Evolutionary conservation across 148 eudicot species (phyloP), one percentile per base, ranked within the genome.

Genomic region (Rhododendron simsii): DNA sequence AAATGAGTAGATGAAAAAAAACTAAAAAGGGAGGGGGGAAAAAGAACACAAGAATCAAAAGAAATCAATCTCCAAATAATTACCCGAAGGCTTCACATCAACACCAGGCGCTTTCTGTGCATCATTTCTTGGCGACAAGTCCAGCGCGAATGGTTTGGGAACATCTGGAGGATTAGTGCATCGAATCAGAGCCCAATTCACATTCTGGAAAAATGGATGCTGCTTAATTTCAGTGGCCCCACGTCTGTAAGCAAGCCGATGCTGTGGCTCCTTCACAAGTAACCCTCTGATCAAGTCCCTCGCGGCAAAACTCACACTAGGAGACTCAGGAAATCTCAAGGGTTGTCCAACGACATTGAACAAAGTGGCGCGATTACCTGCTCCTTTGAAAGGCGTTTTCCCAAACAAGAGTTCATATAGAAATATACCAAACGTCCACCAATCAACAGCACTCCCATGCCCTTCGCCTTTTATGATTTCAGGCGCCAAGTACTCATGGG

Each of bases 361-460:
- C 88, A 96, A 87, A 20, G 99, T 96, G 13, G 97, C 96, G 9
- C 97, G 91, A 81, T 96, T 95, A 0, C 94, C 97, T 8, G 87
- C 84, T 33, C 99, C 99, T 86, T 92, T 93, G 86, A 96, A 96
- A 0, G 99, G 99, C 2, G 99, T 96, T 81, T 83, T 89, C 20
- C 99, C 99, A 69, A 91, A 96, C 73, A 96, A 78, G 15, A 96
- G 92, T 85, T 96, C 99, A 81, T 96, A 96, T 0, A 96, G 89
- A 83, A 96, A 96, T 16, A 96, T 92, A 76, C 99, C 99, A 44
- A 96, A 92, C 1, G 98, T 95, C 99, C 99, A 96, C 99, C 99
- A 96, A 90, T 96, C 99, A 7, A 96, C 99, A 13, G 99, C 99
- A 78, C 97, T 94, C 4, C 99, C 99, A 35, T 96, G 99, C 26